Evolutionary conservation across 441 rosid species (phyloP).

Genomic region (Euphorbia schlechtendalii): DNA sequence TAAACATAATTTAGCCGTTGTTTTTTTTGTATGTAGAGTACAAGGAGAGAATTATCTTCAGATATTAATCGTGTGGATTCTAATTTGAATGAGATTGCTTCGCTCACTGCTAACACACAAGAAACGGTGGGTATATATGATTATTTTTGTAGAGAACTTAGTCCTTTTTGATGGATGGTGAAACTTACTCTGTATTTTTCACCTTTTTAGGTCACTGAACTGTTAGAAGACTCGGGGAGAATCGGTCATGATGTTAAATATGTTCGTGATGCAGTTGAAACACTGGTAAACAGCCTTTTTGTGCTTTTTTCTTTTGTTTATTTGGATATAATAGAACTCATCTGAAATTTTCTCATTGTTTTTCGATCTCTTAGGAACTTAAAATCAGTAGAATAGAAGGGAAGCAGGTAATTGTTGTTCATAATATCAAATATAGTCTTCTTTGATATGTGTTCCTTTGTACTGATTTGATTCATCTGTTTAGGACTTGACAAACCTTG

Average conservation of each 20-base stretch:
- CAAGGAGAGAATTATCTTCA: constrained; percentile 56
- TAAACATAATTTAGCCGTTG: not conserved
- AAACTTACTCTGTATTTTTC: constrained; percentile 14
- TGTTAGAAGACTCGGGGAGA: constrained; percentile 41
- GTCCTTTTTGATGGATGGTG: constrained; percentile 11
- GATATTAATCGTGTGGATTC: constrained; percentile 48
- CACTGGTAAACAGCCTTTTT: constrained; percentile 42
- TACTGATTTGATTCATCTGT: constrained; percentile 10
- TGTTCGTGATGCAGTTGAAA: constrained; percentile 64
- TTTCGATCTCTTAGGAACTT: constrained; percentile 38
- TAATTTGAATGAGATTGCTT: constrained; percentile 49
- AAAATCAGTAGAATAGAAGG: constrained; percentile 72
- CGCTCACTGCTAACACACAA: constrained; percentile 49
- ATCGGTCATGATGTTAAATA: constrained; percentile 43
- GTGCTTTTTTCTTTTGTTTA: not conserved
- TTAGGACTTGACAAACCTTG: constrained; percentile 48
- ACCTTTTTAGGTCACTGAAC: constrained; percentile 44
- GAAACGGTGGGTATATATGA: constrained; percentile 46
- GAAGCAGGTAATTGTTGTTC: constrained; percentile 55
- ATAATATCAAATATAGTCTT: constrained; percentile 4
- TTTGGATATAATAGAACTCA: constrained; percentile 8
- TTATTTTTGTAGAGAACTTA: constrained; percentile 1
- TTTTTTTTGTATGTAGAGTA: constrained; percentile 37
- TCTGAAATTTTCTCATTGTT: constrained; percentile 4
- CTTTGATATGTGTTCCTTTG: constrained; percentile 5